These are phyloP conservation scores for Diaporthe sp. DNA, from an alignment of 2,329 filamentous ascomycete genomes.

Conservation along the genomic window DNA sequence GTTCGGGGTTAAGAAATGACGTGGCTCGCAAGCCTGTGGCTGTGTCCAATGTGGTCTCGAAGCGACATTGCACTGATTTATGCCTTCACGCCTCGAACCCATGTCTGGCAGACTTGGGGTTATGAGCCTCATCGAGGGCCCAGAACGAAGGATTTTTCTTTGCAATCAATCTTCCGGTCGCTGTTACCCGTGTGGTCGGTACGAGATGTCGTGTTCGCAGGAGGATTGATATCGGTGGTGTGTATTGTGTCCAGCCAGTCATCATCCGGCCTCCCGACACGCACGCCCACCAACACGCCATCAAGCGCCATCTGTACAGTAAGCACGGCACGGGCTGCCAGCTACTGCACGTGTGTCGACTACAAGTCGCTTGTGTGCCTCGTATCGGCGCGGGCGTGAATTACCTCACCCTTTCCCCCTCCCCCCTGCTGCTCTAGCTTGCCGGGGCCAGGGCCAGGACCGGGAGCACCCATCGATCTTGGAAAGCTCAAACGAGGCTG, in stretches of 20 bases:
- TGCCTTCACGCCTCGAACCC: neutral
- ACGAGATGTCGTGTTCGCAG: constrained; percentile 16
- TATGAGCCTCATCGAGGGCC: constrained; percentile 5
- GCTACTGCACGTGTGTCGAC: constrained; percentile 25
- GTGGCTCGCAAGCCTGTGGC: constrained; percentile 27
- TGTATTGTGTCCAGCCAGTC: neutral
- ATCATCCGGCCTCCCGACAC: neutral
- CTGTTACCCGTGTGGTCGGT: constrained; percentile 12
- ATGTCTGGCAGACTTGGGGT: neutral
- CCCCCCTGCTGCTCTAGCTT: neutral
- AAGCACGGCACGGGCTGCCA: constrained; percentile 16
- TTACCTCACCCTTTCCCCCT: neutral
- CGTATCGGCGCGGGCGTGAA: constrained; percentile 28
- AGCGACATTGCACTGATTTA: constrained; percentile 32
- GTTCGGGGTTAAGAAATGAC: constrained; percentile 27
- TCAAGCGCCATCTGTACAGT: constrained; percentile 20
- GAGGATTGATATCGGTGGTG: neutral
- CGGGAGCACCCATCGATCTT: neutral
- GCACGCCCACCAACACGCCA: constrained; percentile 6
- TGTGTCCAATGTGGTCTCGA: constrained; percentile 29
- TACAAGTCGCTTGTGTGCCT: constrained; percentile 30
- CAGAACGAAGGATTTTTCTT: constrained; percentile 1
- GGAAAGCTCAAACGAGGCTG: constrained; percentile 23
- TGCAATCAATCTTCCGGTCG: constrained; percentile 10
- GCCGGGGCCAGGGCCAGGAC: neutral